Conservation (phyloP, 306 rosid species). For the Cucumis sativus region DNA sequence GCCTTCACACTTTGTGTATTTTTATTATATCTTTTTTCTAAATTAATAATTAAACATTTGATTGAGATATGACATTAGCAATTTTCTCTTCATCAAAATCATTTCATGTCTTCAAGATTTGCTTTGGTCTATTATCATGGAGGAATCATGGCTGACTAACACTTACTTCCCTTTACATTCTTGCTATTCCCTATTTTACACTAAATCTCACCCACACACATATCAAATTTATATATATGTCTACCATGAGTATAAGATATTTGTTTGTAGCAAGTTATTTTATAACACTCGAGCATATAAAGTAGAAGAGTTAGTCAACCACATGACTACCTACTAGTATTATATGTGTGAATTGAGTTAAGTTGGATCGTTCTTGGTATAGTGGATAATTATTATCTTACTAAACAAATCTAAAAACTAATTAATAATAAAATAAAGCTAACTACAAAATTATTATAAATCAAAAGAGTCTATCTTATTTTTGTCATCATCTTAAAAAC, state of each 20-base stretch:
- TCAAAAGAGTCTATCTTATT: neutral
- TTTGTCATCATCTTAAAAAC: neutral
- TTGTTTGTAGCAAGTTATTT: no score
- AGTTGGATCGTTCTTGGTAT: no score
- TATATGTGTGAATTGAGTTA: no score
- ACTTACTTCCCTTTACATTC: neutral
- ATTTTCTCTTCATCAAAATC: neutral
- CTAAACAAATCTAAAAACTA: neutral
- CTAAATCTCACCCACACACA: neutral
- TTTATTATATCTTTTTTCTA: no score
- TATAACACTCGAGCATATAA: no score
- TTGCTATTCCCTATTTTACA: neutral
- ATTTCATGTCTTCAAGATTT: neutral
- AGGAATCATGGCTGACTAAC: neutral
- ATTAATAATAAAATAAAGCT: neutral
- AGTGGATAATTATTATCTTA: neutral
- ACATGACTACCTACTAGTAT: no score
- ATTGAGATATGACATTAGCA: neutral
- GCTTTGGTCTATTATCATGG: neutral
- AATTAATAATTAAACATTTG: neutral
- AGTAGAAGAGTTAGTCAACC: no score
- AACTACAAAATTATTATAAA: neutral
- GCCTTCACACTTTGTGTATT: constrained; percentile 17
- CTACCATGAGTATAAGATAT: no score
- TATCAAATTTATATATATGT: no score